Conservation (phyloP, 345 rosid species). For the Rhizophora apiculata region DNA sequence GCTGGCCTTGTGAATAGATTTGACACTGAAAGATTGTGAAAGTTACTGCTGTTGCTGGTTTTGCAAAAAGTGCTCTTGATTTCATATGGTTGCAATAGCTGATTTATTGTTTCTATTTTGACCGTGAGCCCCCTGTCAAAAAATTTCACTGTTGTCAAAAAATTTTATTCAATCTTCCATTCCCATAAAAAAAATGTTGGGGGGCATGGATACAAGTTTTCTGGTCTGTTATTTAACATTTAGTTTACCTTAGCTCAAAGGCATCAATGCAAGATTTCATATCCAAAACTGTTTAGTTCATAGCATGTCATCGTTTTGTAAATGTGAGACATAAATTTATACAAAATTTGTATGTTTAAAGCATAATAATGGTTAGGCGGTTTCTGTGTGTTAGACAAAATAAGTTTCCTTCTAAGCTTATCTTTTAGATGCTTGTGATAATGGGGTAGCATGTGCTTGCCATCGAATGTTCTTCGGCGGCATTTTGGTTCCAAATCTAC, state of each 20-base stretch:
- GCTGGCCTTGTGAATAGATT: constrained; percentile 25
- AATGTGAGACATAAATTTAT: no score
- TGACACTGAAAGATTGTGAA: constrained; percentile 15
- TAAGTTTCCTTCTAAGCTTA: no score
- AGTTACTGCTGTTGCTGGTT: constrained; percentile 12
- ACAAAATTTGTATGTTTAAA: no score
- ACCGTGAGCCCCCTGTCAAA: background rate
- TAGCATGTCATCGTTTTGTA: no score
- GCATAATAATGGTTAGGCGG: no score
- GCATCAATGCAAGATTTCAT: no score
- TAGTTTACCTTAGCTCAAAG: constrained; percentile 8
- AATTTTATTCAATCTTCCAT: background rate
- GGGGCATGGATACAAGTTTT: constrained; percentile 1
- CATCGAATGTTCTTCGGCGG: no score
- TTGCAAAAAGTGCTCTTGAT: constrained; percentile 2
- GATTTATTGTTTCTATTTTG: background rate
- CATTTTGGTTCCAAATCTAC: no score
- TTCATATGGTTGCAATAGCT: constrained; percentile 3
- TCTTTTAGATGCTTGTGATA: no score
- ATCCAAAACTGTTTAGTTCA: no score
- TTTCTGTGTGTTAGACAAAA: no score
- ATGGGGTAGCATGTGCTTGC: no score
- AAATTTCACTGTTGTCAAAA: background rate
- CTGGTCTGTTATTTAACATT: constrained; percentile 7
- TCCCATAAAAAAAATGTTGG: background rate